These are phyloP conservation scores for Trametes maxima DNA, from an alignment of 768 basidiomycete species.

Conservation along the genomic window DNA sequence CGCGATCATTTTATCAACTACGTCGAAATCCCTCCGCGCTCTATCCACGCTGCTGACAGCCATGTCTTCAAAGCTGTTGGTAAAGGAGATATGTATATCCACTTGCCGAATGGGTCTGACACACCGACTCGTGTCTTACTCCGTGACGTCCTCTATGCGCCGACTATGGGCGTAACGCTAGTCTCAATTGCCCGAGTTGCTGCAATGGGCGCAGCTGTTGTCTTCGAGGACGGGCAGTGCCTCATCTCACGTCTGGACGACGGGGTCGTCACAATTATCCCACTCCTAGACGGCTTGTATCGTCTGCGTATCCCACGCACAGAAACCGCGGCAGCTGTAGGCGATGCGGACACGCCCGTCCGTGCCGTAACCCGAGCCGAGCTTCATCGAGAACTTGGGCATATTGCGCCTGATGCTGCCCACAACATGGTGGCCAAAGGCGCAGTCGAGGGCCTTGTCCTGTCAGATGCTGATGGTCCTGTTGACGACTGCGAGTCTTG, in stretches of 20 bases:
- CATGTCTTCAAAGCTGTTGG: conserved; percentile 29
- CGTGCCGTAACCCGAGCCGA: conserved; percentile 27
- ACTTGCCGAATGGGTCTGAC: conserved; percentile 24
- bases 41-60: conserved; percentile 34
- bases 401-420: conserved; percentile 34
- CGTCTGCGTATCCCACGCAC: not conserved
- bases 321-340: not conserved
- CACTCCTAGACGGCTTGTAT: conserved; percentile 4
- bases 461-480: conserved; percentile 18
- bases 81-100: conserved; percentile 27
- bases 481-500: conserved; percentile 47
- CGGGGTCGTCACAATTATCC: not conserved
- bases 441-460: conserved; percentile 34
- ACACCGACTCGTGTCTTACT: not conserved
- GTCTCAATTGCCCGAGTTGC: conserved; percentile 25
- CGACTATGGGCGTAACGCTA: conserved; percentile 24
- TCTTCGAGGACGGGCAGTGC: conserved; percentile 15
- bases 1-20: conserved; percentile 34
- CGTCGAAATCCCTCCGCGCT: conserved; percentile 14
- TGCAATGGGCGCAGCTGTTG: conserved; percentile 5
- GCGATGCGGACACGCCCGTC: not conserved
- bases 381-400: conserved; percentile 39
- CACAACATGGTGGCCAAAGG: conserved; percentile 32
- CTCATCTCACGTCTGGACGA: conserved; percentile 7
- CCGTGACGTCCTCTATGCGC: conserved; percentile 29